Base-by-base conservation (phyloP, 768 basidiomycete species). In the Boletus fagicola region DNA sequence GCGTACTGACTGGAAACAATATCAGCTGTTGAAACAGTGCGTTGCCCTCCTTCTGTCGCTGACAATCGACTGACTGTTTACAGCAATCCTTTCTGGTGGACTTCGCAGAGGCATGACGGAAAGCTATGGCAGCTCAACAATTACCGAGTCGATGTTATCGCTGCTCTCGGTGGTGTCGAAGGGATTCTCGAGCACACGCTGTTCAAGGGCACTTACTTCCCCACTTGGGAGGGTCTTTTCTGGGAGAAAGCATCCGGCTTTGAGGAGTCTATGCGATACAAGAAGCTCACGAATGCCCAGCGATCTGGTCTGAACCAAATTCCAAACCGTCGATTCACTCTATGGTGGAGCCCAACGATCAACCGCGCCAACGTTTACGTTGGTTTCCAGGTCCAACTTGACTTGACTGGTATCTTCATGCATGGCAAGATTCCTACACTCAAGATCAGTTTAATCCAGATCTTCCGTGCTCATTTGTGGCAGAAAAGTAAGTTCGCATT, bases 391-490 rank as follows among this genome's bases (percentile, higher is more conserved):
- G 97, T 99, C 20, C 96, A 98, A 68, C 83, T 99, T 46, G 97
- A 99, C 81, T 74, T 99, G 60, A 99, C 97, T 15, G 94, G 94
- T 67, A 94, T 95, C 60, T 95, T 96, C 81, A 95, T 92, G 89
- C 95, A 97, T 75, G 96, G 96, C 66, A 98, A 99, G 78, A 96
- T 98, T 61, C 94, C 94, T 13, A 97, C 95, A 3, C 77, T 98
- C 63, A 98, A 98, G 79, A 99, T 99, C 77, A 94, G 92, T 75
- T 85, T 98, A 77, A 99, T 99, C 65, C 97, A 98, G 69, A 97
- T 99, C 67, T 98, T 99, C 92, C 92, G 97, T 79, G 97, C 97
- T 42, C 97, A 99, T 74, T 84, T 99, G 77, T 98, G 97, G 97
- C 97, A 99, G 77, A 98, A 99, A 79, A 98, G 95, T 87, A 72